phyloP scores from a whole-genome alignment of 805 yeast genomes.

The Saturnispora quitensis region DNA sequence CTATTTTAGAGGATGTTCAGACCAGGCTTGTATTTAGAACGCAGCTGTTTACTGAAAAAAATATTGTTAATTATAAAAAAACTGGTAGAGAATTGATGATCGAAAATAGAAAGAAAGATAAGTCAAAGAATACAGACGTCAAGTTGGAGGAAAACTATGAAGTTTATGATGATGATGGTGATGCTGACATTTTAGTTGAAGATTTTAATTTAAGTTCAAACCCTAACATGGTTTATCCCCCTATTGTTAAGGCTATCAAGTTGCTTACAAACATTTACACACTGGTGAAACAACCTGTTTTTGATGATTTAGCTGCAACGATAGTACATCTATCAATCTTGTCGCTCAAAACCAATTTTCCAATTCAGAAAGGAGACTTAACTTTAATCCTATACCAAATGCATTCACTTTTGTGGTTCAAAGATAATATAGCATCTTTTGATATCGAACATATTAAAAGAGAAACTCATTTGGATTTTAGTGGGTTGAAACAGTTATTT shows the following conservation, averaged over 20 bases:
- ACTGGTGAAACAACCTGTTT: slow-evolving; percentile 64
- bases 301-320: slow-evolving; percentile 83
- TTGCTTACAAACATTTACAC: slow-evolving; percentile 73
- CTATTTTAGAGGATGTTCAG: slow-evolving; percentile 70
- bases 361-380: slow-evolving; percentile 35
- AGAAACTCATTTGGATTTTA: slow-evolving; percentile 72
- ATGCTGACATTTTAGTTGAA: slow-evolving; percentile 6
- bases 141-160: background rate
- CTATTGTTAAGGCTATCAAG: slow-evolving; percentile 58
- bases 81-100: slow-evolving; percentile 58
- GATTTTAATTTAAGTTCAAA: slow-evolving; percentile 1
- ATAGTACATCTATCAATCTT: slow-evolving; percentile 69
- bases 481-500: slow-evolving; percentile 52
- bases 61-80: slow-evolving; percentile 59
- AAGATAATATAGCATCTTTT: slow-evolving; percentile 59
- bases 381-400: slow-evolving; percentile 63
- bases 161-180: background rate
- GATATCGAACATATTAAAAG: slow-evolving; percentile 70
- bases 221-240: slow-evolving; percentile 42
- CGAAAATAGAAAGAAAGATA: slow-evolving; percentile 30
- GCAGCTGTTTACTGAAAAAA: slow-evolving; percentile 61
- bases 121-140: background rate
- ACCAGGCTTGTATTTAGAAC: slow-evolving; percentile 71
- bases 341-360: slow-evolving; percentile 49
- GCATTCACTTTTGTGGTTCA: slow-evolving; percentile 61